Conservation (phyloP, 1,284 basidiomycete genomes). For the Xerocomus nothofagi region DNA sequence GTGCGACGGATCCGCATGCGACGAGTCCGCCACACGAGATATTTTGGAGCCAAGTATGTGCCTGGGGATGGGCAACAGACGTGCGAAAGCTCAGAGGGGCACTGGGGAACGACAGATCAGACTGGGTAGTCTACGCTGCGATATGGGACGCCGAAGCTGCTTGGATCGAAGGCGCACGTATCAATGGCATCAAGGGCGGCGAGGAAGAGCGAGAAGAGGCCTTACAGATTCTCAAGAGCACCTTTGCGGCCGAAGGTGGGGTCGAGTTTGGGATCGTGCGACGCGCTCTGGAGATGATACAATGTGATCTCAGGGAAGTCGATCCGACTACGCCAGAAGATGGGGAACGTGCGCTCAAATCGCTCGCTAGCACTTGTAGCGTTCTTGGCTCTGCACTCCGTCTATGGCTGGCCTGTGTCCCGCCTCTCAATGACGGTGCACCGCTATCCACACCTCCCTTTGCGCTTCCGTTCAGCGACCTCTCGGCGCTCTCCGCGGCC, state of each 20-base stretch:
- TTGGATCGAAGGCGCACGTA: conserved; percentile 72
- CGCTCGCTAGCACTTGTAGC: conserved; percentile 13
- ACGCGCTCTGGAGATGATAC: conserved; percentile 18
- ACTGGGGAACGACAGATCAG: conserved; percentile 18
- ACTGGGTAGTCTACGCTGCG: conserved; percentile 41
- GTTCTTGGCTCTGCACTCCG: conserved; percentile 53
- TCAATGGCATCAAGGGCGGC: conserved; percentile 71
- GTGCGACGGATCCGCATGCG: conserved; percentile 85
- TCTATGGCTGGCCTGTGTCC: conserved; percentile 61
- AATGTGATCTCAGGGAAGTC: conserved; percentile 2
- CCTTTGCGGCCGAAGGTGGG: conserved; percentile 43
- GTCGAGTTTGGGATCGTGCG: conserved; percentile 31
- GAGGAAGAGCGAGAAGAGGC: conserved; percentile 54
- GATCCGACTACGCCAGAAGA: not conserved
- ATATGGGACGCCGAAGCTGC: conserved; percentile 60
- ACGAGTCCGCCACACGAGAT: conserved; percentile 87
- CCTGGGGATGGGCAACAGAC: conserved; percentile 74
- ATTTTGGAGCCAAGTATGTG: conserved; percentile 82
- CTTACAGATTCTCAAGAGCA: conserved; percentile 36
- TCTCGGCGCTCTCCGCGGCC: conserved; percentile 53
- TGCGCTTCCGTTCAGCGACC: conserved; percentile 51
- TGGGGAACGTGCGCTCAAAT: conserved; percentile 10
- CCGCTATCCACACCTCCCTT: conserved; percentile 49
- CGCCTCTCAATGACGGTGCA: conserved; percentile 37
- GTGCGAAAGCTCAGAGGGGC: conserved; percentile 37